These are phyloP conservation scores for Sutorius australiensis DNA, from an alignment of 768 basidiomycete species.

Conservation along the genomic window DNA sequence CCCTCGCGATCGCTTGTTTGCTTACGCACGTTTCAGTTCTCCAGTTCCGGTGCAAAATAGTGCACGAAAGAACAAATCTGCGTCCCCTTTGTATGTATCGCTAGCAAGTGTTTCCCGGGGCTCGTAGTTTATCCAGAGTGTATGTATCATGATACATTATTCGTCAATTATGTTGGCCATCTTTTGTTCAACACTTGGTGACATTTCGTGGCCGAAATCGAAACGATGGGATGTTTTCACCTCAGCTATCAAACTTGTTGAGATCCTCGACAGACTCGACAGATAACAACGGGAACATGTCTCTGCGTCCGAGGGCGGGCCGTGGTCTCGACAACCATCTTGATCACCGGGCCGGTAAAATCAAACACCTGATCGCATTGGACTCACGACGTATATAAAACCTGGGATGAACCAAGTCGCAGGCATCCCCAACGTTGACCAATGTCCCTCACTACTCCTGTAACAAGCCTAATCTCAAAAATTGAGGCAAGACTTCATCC, in stretches of 20 bases:
- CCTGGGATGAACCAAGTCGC: not conserved
- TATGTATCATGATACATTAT: conserved; percentile 21
- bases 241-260: no score
- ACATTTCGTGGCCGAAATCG: not conserved
- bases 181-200: not conserved
- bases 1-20: not conserved
- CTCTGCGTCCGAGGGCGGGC: not conserved
- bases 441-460: conserved; percentile 15
- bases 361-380: conserved; percentile 3
- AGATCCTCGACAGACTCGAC: no score
- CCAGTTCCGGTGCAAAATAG: conserved; percentile 69
- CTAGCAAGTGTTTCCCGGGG: conserved; percentile 22
- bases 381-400: not conserved
- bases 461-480: conserved; percentile 24
- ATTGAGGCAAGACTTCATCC: conserved; percentile 17
- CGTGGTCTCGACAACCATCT: not conserved
- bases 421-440: not conserved
- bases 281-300: not conserved
- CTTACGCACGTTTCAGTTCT: conserved; percentile 49
- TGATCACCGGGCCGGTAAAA: not conserved
- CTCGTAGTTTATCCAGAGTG: conserved; percentile 15
- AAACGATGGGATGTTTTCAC: no score
- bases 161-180: conserved; percentile 13
- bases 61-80: not conserved
- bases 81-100: conserved; percentile 22